phyloP scores from a whole-genome alignment of 2,329 filamentous ascomycete genomes.

The Diplodia sapinea region DNA sequence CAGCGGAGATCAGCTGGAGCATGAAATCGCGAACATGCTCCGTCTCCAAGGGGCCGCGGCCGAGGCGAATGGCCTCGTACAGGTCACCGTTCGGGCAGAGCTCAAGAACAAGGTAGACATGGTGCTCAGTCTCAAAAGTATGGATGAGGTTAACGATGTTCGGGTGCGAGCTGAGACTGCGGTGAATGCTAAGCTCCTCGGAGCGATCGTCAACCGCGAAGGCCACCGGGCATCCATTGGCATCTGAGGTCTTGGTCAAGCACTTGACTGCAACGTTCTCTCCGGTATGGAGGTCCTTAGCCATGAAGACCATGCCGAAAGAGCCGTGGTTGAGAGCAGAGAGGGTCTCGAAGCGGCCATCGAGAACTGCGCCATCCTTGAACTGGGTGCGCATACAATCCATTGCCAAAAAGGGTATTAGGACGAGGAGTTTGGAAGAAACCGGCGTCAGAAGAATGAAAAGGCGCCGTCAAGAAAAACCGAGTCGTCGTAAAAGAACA shows the following conservation, averaged over 20 bases:
- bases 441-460: conserved; percentile 35
- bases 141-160: conserved; percentile 94
- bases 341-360: conserved; percentile 88
- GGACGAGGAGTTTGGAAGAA: conserved; percentile 38
- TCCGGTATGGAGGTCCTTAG: conserved; percentile 76
- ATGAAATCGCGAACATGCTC: conserved; percentile 98
- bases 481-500: conserved; percentile 44
- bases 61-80: conserved; percentile 93
- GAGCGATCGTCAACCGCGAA: conserved; percentile 82
- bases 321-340: conserved; percentile 97
- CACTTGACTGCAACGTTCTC: conserved; percentile 94
- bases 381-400: conserved; percentile 88
- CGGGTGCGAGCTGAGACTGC: conserved; percentile 76
- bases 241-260: conserved; percentile 78
- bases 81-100: conserved; percentile 95
- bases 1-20: conserved; percentile 88
- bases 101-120: conserved; percentile 91
- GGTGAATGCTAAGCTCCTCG: conserved; percentile 80
- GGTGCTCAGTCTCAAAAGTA: conserved; percentile 89
- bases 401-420: conserved; percentile 56
- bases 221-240: conserved; percentile 63
- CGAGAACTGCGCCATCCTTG: conserved; percentile 76
- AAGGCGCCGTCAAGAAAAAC: conserved; percentile 31
- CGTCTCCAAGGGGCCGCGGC: conserved; percentile 87
- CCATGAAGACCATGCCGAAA: conserved; percentile 98